These are phyloP conservation scores for Rhodamnia rubescens DNA, from an alignment of 345 rosid species.

Conservation along the genomic window DNA sequence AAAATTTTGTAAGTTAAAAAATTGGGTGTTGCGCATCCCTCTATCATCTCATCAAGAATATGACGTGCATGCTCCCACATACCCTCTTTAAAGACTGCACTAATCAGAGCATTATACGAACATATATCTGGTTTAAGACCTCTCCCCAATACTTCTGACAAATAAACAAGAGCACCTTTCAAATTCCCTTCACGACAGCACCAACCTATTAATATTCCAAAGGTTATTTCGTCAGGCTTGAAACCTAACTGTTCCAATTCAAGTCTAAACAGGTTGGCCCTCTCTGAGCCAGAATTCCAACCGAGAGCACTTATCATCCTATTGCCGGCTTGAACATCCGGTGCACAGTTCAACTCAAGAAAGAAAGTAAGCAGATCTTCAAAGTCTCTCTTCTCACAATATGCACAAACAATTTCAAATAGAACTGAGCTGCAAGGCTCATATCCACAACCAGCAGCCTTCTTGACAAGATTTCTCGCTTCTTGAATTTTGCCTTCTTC, in stretches of 20 bases:
- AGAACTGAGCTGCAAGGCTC: slow-evolving; percentile 20
- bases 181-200: slow-evolving; percentile 51
- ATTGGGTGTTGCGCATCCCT: slow-evolving; percentile 19
- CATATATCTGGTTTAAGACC: slow-evolving; percentile 38
- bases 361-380: slow-evolving; percentile 55
- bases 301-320: slow-evolving; percentile 46
- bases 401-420: slow-evolving; percentile 43
- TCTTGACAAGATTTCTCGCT: slow-evolving; percentile 49
- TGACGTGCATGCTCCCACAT: slow-evolving; percentile 36
- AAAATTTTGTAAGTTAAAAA: slow-evolving; percentile 40
- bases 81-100: slow-evolving; percentile 43
- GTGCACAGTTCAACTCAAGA: slow-evolving; percentile 26
- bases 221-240: slow-evolving; percentile 42
- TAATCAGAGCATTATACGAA: slow-evolving; percentile 48
- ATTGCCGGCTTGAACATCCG: slow-evolving; percentile 41
- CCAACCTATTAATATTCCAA: slow-evolving; percentile 64
- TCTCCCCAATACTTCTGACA: slow-evolving; percentile 42
- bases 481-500: slow-evolving; percentile 47
- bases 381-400: slow-evolving; percentile 63
- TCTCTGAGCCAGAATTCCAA: slow-evolving; percentile 32
- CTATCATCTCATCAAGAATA: slow-evolving; percentile 57
- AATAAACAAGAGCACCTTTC: slow-evolving; percentile 31
- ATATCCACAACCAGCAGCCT: slow-evolving; percentile 35
- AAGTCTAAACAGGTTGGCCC: slow-evolving; percentile 41
- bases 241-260: slow-evolving; percentile 50